Evolutionary conservation across 2,329 filamentous ascomycete genomes (phyloP), one percentile per base, ranked within the genome.

Genomic region (Gyromitra esculenta): DNA sequence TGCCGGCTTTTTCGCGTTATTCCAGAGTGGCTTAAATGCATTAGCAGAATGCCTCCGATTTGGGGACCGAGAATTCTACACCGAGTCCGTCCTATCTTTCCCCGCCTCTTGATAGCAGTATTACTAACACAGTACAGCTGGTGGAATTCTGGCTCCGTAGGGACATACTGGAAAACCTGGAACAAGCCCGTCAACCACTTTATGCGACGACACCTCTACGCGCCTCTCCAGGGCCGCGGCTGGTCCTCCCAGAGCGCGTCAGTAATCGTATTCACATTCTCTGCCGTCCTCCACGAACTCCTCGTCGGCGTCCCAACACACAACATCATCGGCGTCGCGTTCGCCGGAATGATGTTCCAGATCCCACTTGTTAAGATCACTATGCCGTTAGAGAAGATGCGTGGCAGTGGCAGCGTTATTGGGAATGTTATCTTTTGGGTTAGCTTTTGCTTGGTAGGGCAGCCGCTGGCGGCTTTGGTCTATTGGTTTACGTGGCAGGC

Each of bases 401-500:
- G 91, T 77, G 90, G 91, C 2, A 89, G 91, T 0, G 92, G 93
- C 5, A 92, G 91, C 80, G 87, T 97, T 7, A 87, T 96, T 37
- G 96, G 96, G 1, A 99, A 99, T 83, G 90, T 91, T 81, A 94
- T 96, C 74, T 99, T 99, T 84, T 98, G 96, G 96, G 87, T 97
- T 21, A 95, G 92, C 11, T 99, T 99, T 82, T 97, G 95, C 79
- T 89, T 98, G 1, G 91, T 99, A 11, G 96, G 96, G 2, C 96
- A 99, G 85, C 96, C 96, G 0, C 88, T 98, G 80, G 96, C 93
- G 0, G 94, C 93, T 0, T 85, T 99, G 76, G 87, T 97, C 83
- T 99, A 99, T 83, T 99, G 97, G 83, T 98, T 98, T 83, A 94
- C 94, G 0, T 99, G 96, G 95, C 95, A 98, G 85, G 93, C 93